These are phyloP conservation scores for Claviceps sorghi DNA, from an alignment of 2,329 filamentous ascomycete genomes.

Conservation along the genomic window DNA sequence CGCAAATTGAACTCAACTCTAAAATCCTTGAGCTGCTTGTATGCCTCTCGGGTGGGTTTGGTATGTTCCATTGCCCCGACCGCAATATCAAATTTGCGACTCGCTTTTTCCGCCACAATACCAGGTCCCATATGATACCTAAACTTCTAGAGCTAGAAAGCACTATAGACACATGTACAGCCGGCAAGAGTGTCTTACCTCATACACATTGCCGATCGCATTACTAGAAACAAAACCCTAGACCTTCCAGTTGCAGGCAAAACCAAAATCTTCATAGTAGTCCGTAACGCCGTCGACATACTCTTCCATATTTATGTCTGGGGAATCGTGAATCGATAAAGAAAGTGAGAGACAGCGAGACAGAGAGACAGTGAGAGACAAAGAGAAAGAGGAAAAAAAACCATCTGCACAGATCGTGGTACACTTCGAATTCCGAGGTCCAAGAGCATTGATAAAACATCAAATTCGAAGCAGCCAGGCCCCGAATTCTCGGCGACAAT, in stretches of 20 bases:
- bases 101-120: slow-evolving; percentile 20
- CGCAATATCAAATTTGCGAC: slow-evolving; percentile 8
- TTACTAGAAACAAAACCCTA: background rate
- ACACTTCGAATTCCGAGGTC: background rate
- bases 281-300: slow-evolving; percentile 3
- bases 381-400: background rate
- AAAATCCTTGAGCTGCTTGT: no score
- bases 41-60: no score
- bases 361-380: background rate
- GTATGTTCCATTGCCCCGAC: background rate
- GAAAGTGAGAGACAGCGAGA: background rate
- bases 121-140: slow-evolving; percentile 16
- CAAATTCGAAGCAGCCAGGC: background rate
- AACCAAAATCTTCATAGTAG: background rate
- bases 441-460: background rate
- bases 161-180: background rate
- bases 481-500: background rate
- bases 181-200: background rate
- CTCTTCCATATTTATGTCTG: slow-evolving; percentile 1
- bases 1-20: no score
- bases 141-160: background rate
- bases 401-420: background rate
- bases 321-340: background rate
- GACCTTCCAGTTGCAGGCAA: background rate
- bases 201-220: background rate